These are phyloP conservation scores for Exserohilum turcica DNA, from an alignment of 2,329 filamentous ascomycete genomes.

Conservation along the genomic window DNA sequence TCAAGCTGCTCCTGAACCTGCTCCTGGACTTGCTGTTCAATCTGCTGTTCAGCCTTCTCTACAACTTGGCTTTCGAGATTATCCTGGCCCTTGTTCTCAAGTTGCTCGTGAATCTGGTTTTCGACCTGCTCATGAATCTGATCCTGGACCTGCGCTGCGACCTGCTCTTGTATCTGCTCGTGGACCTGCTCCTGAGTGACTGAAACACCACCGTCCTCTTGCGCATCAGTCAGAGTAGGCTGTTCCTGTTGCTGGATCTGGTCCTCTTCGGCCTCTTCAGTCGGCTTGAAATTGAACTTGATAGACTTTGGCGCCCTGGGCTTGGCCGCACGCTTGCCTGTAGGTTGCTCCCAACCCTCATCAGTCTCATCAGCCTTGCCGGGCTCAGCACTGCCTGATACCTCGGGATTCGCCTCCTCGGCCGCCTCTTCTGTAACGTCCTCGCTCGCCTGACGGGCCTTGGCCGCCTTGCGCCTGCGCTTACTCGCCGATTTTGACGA, in stretches of 20 bases:
- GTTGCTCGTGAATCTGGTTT: slow-evolving; percentile 18
- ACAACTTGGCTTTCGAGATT: background rate
- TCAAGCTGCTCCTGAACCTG: slow-evolving; percentile 11
- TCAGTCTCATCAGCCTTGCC: slow-evolving; percentile 3
- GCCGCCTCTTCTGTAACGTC: slow-evolving; percentile 3
- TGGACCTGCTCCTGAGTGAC: slow-evolving; percentile 17
- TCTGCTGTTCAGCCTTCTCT: slow-evolving; percentile 13
- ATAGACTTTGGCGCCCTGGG: slow-evolving; percentile 12
- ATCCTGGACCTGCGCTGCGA: slow-evolving; percentile 11
- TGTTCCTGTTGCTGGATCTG: slow-evolving; percentile 5
- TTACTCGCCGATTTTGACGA: slow-evolving; percentile 13
- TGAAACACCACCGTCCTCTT: slow-evolving; percentile 12
- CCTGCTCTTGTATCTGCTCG: slow-evolving; percentile 15
- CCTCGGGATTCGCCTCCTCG: slow-evolving; percentile 1
- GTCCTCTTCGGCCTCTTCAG: slow-evolving; percentile 10
- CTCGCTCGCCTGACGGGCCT: background rate
- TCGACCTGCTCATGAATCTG: slow-evolving; percentile 9
- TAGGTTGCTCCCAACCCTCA: slow-evolving; percentile 19
- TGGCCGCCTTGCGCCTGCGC: slow-evolving; percentile 10
- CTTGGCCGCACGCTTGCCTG: slow-evolving; percentile 17
- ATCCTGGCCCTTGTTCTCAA: slow-evolving; percentile 3
- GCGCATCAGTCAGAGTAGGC: background rate
- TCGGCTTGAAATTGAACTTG: slow-evolving; percentile 15
- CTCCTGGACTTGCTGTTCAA: slow-evolving; percentile 13
- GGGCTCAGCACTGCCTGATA: background rate